These are phyloP conservation scores for Diddensiella caesifluorescens DNA, from an alignment of 805 yeast species.

Conservation along the genomic window DNA sequence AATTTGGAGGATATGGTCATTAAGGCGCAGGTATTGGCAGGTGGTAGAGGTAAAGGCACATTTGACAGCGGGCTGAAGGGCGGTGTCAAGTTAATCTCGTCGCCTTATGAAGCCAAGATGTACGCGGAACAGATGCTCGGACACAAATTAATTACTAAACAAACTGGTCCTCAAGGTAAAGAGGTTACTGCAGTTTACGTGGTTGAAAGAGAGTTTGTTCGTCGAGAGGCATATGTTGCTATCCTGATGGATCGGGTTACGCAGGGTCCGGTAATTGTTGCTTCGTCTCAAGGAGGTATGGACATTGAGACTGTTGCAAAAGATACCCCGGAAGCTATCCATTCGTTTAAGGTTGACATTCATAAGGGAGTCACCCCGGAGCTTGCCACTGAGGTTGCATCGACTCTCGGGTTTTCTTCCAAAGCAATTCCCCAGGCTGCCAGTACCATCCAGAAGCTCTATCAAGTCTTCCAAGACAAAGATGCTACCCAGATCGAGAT, in stretches of 20 bases:
- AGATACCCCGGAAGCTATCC: constrained; percentile 83
- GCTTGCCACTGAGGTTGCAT: constrained; percentile 71
- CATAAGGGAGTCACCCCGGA: constrained; percentile 73
- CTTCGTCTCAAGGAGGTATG: constrained; percentile 98
- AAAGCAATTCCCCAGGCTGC: constrained; percentile 83
- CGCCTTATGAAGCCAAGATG: constrained; percentile 81
- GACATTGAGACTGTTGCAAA: constrained; percentile 98
- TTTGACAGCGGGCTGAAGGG: constrained; percentile 94
- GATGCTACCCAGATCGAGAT: constrained; percentile 99
- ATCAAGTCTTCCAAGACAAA: constrained; percentile 80
- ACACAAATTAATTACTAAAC: constrained; percentile 94
- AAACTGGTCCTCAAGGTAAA: constrained; percentile 96
- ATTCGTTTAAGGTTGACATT: constrained; percentile 75
- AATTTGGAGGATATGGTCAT: constrained; percentile 76
- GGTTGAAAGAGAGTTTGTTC: constrained; percentile 89
- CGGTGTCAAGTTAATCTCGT: constrained; percentile 85
- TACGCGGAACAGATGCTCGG: constrained; percentile 84
- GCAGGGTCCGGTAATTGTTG: constrained; percentile 88
- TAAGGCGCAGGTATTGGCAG: constrained; percentile 98
- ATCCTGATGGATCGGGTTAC: constrained; percentile 90
- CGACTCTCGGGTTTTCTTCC: constrained; percentile 72
- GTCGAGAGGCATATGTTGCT: constrained; percentile 93
- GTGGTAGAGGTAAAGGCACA: constrained; percentile 99
- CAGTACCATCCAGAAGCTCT: constrained; percentile 76
- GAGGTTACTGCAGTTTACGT: constrained; percentile 93